Evolutionary conservation across 1,139 yeast species (phyloP).

Genomic region (Lodderomyces theae): DNA sequence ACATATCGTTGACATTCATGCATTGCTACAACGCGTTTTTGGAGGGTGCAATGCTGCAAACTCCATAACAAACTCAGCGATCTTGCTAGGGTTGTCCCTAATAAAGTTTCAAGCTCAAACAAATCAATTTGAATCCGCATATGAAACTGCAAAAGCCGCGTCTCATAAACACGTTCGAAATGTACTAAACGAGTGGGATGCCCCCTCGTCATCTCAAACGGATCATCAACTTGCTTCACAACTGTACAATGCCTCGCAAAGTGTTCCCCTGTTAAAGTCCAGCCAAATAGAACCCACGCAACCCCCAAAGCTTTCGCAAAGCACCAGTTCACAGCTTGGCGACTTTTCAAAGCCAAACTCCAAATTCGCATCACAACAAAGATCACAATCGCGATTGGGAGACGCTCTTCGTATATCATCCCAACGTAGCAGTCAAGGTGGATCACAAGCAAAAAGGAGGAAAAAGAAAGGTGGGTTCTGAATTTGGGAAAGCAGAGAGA

Average conservation of each 20-base stretch:
- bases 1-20: constrained; percentile 12
- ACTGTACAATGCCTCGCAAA: not conserved
- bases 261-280: not conserved
- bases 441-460: constrained; percentile 3
- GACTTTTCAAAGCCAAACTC: not conserved
- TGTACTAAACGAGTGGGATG: constrained; percentile 29
- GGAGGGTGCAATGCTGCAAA: not conserved
- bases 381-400: not conserved
- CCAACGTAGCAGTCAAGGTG: constrained; percentile 1
- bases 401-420: constrained; percentile 1
- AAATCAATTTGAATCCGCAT: constrained; percentile 12
- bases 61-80: constrained; percentile 9
- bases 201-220: not conserved
- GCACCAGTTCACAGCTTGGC: constrained; percentile 2
- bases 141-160: constrained; percentile 13
- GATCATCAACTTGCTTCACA: constrained; percentile 7
- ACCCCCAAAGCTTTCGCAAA: constrained; percentile 1
- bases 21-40: constrained; percentile 6
- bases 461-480: constrained; percentile 6
- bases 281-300: not conserved
- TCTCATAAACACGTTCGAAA: constrained; percentile 22
- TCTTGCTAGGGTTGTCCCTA: constrained; percentile 25
- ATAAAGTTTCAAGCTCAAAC: constrained; percentile 22
- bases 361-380: constrained; percentile 3
- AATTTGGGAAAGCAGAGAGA: too few relatives aligned